phyloP scores from a whole-genome alignment of 73 alveolate species.

The Paramecium biaurelia region DNA sequence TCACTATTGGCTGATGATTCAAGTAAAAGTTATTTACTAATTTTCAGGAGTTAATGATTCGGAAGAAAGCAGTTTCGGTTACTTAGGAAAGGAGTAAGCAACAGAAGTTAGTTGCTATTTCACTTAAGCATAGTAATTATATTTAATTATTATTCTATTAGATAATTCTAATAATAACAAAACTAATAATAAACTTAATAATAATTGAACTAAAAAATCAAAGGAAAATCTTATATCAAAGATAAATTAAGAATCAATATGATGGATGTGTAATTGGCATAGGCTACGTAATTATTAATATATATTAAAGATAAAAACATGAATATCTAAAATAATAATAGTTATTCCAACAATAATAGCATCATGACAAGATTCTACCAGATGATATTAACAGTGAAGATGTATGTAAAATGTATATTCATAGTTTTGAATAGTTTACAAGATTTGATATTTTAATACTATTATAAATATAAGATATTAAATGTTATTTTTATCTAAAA shows the following conservation, averaged over 20 bases:
- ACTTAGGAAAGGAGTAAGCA: constrained; percentile 29
- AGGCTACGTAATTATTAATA: constrained; percentile 37
- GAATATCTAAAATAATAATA: background rate
- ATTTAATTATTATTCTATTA: background rate
- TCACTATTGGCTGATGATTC: constrained; percentile 41
- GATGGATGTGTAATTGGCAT: constrained; percentile 43
- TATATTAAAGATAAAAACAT: background rate
- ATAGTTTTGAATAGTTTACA: background rate
- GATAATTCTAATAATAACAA: background rate
- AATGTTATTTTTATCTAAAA: background rate
- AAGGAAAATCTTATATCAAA: background rate
- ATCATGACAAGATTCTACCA: background rate
- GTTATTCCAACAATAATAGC: background rate
- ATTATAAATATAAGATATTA: background rate
- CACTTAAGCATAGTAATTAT: background rate
- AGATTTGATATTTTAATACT: background rate
- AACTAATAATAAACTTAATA: background rate
- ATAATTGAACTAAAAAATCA: background rate
- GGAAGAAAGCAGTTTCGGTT: constrained; percentile 48
- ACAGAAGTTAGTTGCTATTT: constrained; percentile 52
- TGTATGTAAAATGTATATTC: background rate
- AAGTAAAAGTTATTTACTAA: background rate
- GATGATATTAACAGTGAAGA: constrained; percentile 1
- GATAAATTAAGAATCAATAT: constrained; percentile 39
- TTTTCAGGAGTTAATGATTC: constrained; percentile 42